Base-by-base conservation (phyloP, 148 eudicot species). In the Rhododendron mucronatum region DNA sequence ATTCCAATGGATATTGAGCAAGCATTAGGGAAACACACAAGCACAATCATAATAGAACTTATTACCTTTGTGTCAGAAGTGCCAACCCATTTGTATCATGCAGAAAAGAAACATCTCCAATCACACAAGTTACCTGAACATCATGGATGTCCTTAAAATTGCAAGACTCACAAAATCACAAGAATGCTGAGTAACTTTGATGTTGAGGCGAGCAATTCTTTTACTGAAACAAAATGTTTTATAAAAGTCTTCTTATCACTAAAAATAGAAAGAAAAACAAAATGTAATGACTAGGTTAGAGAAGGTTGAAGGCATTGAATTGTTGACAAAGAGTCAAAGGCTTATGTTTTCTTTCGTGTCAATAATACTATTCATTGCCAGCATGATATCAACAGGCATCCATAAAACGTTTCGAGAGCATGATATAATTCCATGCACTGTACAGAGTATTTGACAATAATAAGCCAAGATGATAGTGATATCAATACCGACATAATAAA, bases 71-170 rank as follows among this genome's bases (percentile, higher is more conserved):
- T 84, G 87, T 92, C 82, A 97, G 86, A 81, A 95, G 90, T 79
- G 99, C 89, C 92, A 97, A 85, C 85, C 99, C 99, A 90, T 97
- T 97, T 53, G 99, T 97, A 90, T 97, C 99, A 89, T 97, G 93
- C 84, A 97, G 94, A 89, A 97, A 93, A 53, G 99, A 97, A 86
- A 97, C 88, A 91, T 97, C 99, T 85, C 99, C 99, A 63, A 97
- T 76, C 81, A 97, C 90, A 89, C 94, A 91, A 83, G 95, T 86
- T 69, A 95, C 96, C 99, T 95, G 89, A 86, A 83, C 82, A 82
- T 71, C 82, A 84, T 14, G 80, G 39, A 84, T 80, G 9, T 57
- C 73, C 5, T 47, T 78, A 76, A 83, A 2, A 77, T 35, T 82
- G 39, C 30, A 47, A 78, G 33, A 15, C 18, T 37, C 44, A 37